Conservation (phyloP, 305 asterid genomes). For the Lippia alba region DNA sequence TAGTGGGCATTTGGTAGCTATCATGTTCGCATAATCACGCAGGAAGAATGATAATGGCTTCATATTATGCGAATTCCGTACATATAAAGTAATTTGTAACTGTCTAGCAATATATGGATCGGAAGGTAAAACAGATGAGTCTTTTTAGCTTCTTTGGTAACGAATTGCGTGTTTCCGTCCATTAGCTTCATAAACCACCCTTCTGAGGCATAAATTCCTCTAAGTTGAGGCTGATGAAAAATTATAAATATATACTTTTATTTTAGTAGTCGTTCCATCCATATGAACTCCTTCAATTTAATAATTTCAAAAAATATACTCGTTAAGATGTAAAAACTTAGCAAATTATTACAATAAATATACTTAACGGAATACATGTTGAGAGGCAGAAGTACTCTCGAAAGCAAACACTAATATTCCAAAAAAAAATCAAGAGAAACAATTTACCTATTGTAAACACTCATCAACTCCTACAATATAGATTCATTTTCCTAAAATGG, state of each 20-base stretch:
- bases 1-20: conserved; percentile 79
- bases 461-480: too few relatives aligned
- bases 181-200: conserved; percentile 94
- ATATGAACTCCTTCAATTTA: conserved; percentile 68
- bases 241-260: conserved; percentile 80
- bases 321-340: too few relatives aligned
- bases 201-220: conserved; percentile 88
- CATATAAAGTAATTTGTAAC: conserved; percentile 70
- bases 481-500: too few relatives aligned
- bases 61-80: conserved; percentile 75
- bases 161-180: conserved; percentile 64
- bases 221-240: conserved; percentile 71
- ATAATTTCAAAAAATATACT: too few relatives aligned
- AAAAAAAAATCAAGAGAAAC: too few relatives aligned
- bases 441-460: too few relatives aligned
- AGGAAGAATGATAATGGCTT: conserved; percentile 68
- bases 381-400: too few relatives aligned
- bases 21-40: conserved; percentile 69
- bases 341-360: too few relatives aligned
- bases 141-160: conserved; percentile 68
- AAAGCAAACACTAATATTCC: too few relatives aligned
- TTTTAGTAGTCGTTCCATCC: conserved; percentile 89
- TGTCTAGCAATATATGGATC: conserved; percentile 87
- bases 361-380: too few relatives aligned
- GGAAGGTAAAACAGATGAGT: conserved; percentile 91